Base-by-base conservation (phyloP, 192 early-diverging fungal species). In the Coemansia sp. region DNA sequence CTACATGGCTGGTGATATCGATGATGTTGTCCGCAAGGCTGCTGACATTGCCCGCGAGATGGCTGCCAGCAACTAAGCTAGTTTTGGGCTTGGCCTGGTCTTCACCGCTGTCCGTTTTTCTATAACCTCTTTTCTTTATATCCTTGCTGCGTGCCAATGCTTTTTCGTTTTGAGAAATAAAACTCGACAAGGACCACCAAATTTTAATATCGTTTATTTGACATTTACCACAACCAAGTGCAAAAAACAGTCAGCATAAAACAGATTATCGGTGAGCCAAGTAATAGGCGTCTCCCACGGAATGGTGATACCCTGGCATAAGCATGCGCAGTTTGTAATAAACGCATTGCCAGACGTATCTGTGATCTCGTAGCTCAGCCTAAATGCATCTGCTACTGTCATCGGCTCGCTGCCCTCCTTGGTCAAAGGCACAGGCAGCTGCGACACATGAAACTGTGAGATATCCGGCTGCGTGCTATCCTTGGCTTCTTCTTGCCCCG, bases 1-100 rank as follows among this genome's bases (percentile, higher is more conserved):
- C 88, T 98, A 91, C 86, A 98, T 98, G 96, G 87, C 90, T 51
- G 96, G 96, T 83, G 92, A 94, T 83, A 92, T 98, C 67, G 90
- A 92, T 56, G 96, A 98, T 84, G 96, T 91, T 61, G 83, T 84
- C 61, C 87, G 87, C 83, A 95, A 94, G 87, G 94, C 93, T 50
- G 93, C 84, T 28, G 85, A 91, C 57, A 84, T 91, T 69, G 89
- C 88, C 64, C 86, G 85, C 82, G 86, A 86, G 70, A 75, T 83
- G 81, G 78, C 75, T 62, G 66, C 75, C 63, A 78, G 70, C 75
- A 69, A 65, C 75, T 54, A 53, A 20, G 97, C 73, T 34, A 34
- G 6, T 4, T 34, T 34, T 34, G 31, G 31, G 31, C 31, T 34
- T 34, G 31, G 31, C 31, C 31, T 34, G 31, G 31, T 34, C 31